Conservation (phyloP, 2,329 filamentous ascomycete genomes). For the Phaeomoniella chlamydospora region DNA sequence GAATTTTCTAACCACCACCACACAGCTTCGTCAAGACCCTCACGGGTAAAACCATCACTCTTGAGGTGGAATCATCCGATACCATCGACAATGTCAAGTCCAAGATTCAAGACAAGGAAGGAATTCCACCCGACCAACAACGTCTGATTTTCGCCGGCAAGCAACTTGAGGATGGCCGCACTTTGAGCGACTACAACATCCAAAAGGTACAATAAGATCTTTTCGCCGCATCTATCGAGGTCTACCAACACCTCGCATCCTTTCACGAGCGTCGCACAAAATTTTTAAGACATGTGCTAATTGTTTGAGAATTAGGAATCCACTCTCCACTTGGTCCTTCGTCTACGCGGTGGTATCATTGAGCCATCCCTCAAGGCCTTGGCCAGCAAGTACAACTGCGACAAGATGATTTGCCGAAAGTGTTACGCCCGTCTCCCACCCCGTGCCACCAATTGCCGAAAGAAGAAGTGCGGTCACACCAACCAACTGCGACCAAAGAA, state of each 20-base stretch:
- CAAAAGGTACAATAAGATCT: slow-evolving; percentile 60
- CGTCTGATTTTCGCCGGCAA: slow-evolving; percentile 98
- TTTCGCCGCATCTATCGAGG: no score
- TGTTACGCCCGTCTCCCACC: slow-evolving; percentile 98
- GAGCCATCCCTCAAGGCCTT: slow-evolving; percentile 98
- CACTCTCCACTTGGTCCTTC: slow-evolving; percentile 94
- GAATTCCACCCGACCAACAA: slow-evolving; percentile 95
- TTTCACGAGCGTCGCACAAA: slow-evolving; percentile 3
- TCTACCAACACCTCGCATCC: no score
- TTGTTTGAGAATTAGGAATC: slow-evolving; percentile 67
- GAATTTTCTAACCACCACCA: slow-evolving; percentile 1
- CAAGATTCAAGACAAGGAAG: slow-evolving; percentile 99
- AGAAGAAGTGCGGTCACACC: slow-evolving; percentile 99
- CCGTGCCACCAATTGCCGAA: slow-evolving; percentile 99
- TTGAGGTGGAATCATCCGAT: slow-evolving; percentile 97
- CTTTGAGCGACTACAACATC: slow-evolving; percentile 97
- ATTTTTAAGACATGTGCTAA: not conserved
- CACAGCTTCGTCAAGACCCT: slow-evolving; percentile 98
- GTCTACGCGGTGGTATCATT: slow-evolving; percentile 98
- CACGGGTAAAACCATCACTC: slow-evolving; percentile 99
- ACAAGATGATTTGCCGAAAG: slow-evolving; percentile 99
- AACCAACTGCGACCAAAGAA: slow-evolving; percentile 99
- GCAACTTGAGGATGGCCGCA: slow-evolving; percentile 97
- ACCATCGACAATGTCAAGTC: slow-evolving; percentile 99
- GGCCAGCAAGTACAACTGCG: slow-evolving; percentile 99